Percentiles rank a stretch among this genome's conserved stretches.
phyloP scores from a whole-genome alignment of 495 filamentous ascomycete species.

The Tuber melanosporum region DNA sequence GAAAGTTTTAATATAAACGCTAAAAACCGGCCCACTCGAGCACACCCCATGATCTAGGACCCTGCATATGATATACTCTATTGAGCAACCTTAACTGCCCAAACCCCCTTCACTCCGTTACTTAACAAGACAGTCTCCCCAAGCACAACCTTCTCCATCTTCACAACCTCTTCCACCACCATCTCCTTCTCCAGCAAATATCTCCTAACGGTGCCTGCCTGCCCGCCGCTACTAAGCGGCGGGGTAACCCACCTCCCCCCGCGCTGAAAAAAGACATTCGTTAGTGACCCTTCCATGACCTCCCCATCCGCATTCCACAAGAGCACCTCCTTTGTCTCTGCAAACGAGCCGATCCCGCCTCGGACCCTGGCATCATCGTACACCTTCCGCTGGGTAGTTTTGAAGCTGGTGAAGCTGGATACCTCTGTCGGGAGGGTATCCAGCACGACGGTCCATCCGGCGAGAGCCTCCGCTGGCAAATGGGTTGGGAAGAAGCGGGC shows the following conservation, averaged over 20 bases:
- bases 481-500: slow-evolving; percentile 52
- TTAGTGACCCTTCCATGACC: slow-evolving; percentile 80
- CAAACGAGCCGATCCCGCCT: slow-evolving; percentile 49
- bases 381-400: slow-evolving; percentile 61
- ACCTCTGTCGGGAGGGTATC: slow-evolving; percentile 51
- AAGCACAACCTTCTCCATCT: slow-evolving; percentile 3
- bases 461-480: slow-evolving; percentile 41
- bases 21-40: background rate
- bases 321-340: slow-evolving; percentile 62
- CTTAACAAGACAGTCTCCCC: slow-evolving; percentile 37
- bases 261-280: slow-evolving; percentile 66
- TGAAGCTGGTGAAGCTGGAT: slow-evolving; percentile 65
- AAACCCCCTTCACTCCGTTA: slow-evolving; percentile 38
- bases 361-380: slow-evolving; percentile 61
- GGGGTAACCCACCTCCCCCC: slow-evolving; percentile 63
- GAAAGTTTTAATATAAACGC: background rate
- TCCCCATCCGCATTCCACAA: slow-evolving; percentile 60
- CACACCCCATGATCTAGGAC: background rate
- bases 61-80: background rate
- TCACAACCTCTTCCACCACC: slow-evolving; percentile 29
- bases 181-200: slow-evolving; percentile 62
- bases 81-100: slow-evolving; percentile 21
- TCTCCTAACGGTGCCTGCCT: slow-evolving; percentile 71
- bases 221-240: slow-evolving; percentile 60
- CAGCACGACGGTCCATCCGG: slow-evolving; percentile 50